Conservation (phyloP, 1,139 yeast species). For the Suhomyces taliae region DNA sequence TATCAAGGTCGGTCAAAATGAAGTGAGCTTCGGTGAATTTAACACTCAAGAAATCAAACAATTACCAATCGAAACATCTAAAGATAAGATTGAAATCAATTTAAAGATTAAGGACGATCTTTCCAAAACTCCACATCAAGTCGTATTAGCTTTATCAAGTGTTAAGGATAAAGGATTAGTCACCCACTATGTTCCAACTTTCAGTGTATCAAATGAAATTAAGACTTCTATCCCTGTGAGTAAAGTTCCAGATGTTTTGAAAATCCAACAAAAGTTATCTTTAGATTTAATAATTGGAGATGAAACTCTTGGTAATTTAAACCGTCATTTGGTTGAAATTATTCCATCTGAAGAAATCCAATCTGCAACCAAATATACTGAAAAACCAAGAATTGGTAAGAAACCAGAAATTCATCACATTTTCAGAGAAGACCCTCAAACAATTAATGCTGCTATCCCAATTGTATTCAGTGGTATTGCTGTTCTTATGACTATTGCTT, state of each 20-base stretch:
- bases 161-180: constrained; percentile 19
- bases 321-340: constrained; percentile 33
- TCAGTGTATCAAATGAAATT: constrained; percentile 20
- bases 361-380: constrained; percentile 22
- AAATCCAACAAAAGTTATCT: constrained; percentile 32
- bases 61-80: constrained; percentile 31
- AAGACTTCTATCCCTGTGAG: constrained; percentile 29
- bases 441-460: constrained; percentile 58
- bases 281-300: constrained; percentile 38
- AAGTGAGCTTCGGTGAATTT: constrained; percentile 36
- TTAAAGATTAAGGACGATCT: constrained; percentile 25
- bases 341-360: constrained; percentile 33
- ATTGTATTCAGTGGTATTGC: constrained; percentile 50
- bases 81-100: constrained; percentile 33
- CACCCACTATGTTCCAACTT: constrained; percentile 16
- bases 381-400: constrained; percentile 45
- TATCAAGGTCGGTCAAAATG: constrained; percentile 26
- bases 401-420: constrained; percentile 70
- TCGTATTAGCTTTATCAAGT: constrained; percentile 18
- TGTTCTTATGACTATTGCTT: constrained; percentile 39
- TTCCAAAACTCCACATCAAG: constrained; percentile 21
- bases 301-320: constrained; percentile 23
- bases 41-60: constrained; percentile 37
- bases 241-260: constrained; percentile 40
- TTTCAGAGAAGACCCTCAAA: constrained; percentile 57